Evolutionary conservation across 192 early-diverging fungal species (phyloP).

Genomic region (Neocallimastix lanati): DNA sequence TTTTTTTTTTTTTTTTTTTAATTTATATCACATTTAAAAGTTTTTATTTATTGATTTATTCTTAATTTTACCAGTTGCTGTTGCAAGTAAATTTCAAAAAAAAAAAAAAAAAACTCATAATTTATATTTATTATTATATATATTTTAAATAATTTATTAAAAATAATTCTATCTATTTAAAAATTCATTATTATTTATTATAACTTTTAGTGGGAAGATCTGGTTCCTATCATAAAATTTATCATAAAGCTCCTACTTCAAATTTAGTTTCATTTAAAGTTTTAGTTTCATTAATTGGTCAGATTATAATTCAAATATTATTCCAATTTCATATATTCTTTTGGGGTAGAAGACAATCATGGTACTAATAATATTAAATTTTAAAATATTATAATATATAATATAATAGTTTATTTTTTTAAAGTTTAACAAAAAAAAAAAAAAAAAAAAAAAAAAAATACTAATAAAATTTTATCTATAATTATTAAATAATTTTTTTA

Average conservation of each 20-base stretch:
- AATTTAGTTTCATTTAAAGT: constrained; percentile 79
- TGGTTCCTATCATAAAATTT: constrained; percentile 49
- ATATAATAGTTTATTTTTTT: no score
- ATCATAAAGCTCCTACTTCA: constrained; percentile 71
- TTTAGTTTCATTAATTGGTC: constrained; percentile 71
- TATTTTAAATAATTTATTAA: no score
- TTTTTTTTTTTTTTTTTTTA: no score
- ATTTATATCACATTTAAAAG: no score
- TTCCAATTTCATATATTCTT: constrained; percentile 64
- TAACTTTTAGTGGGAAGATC: constrained; percentile 61
- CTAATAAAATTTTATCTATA: no score
- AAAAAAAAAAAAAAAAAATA: no score
- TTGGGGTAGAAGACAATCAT: constrained; percentile 50
- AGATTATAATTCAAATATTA: constrained; percentile 59
- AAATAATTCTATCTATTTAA: no score
- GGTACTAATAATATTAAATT: constrained; percentile 22
- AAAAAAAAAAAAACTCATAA: no score
- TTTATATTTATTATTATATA: not conserved
- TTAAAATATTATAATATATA: not conserved
- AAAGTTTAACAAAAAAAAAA: no score
- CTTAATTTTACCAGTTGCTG: constrained; percentile 71
- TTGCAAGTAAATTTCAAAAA: constrained; percentile 31
- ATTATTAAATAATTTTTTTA: no score
- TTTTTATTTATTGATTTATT: constrained; percentile 89
- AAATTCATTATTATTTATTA: no score